A percentile compares a stretch with the other conserved stretches of the same genome.
phyloP scores from a whole-genome alignment of 495 filamentous ascomycete species.

The Copromyces sp. region DNA sequence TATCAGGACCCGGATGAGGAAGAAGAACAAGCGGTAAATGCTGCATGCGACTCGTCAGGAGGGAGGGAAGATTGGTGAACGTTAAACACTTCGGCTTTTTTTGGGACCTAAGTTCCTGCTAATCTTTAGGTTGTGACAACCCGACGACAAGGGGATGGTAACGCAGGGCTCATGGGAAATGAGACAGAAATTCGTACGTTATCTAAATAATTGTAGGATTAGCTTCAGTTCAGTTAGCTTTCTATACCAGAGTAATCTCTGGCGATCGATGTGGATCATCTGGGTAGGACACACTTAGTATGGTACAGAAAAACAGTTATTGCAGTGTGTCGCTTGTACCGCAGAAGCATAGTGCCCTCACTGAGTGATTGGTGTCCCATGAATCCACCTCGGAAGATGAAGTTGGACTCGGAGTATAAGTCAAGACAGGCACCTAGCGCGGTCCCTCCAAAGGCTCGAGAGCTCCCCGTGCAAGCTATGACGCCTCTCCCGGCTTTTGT shows the following conservation, averaged over 20 bases:
- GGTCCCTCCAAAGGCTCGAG: background rate
- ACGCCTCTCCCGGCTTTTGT: background rate
- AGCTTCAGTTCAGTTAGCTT: background rate
- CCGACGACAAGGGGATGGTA: background rate
- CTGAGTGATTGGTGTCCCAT: background rate
- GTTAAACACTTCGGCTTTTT: background rate
- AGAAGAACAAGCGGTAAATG: conserved; percentile 10
- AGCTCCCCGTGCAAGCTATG: background rate
- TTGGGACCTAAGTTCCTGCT: background rate
- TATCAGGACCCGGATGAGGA: conserved; percentile 19
- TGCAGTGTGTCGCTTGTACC: background rate
- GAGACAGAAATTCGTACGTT: background rate
- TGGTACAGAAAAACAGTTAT: background rate
- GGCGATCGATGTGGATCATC: background rate
- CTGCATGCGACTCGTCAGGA: background rate
- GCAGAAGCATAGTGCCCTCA: background rate
- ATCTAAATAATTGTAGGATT: background rate
- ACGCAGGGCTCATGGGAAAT: background rate
- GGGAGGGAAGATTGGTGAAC: background rate
- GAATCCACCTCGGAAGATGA: background rate
- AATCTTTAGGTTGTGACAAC: background rate
- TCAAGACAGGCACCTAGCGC: background rate
- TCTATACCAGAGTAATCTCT: background rate
- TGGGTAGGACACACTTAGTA: background rate
- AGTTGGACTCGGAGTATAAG: background rate